Evolutionary conservation across 2,329 filamentous ascomycete genomes (phyloP), one percentile per base, ranked within the genome.

Genomic region (Botryotinia globosa): DNA sequence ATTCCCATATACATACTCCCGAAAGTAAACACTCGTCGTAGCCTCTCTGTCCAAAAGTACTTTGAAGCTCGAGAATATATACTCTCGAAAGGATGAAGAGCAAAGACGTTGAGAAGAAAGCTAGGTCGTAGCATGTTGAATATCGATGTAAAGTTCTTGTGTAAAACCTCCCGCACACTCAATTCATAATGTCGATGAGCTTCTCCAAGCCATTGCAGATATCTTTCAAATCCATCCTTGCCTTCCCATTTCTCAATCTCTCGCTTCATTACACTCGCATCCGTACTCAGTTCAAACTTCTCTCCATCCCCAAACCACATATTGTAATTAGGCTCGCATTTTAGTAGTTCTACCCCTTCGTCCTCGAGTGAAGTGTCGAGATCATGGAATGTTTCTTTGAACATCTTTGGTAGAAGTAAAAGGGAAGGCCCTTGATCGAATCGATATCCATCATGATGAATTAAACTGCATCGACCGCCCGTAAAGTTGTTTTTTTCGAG

Each of bases 1-100:
- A 94, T 94, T 0, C 92, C 92, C 89, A 94, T 91, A 78, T 94
- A 94, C 91, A 94, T 94, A 77, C 90, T 93, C 34, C 88, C 91
- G 81, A 94, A 94, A 0, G 91, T 93, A 76, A 94, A 94, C 0
- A 91, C 91, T 39, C 91, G 83, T 74, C 91, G 84, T 77, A 94
- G 79, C 73, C 91, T 84, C 78, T 93, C 91, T 0, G 89, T 90
- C 84, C 84, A 86, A 80, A 94, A 94, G 78, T 93, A 93, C 74
- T 85, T 86, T 39, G 87, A 84, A 4, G 90, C 89, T 42, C 92
- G 83, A 10, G 84, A 84, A 83, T 90, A 94, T 25, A 93, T 91
- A 77, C 86, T 90, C 80, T 93, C 89, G 74, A 93, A 90, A 0
- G 90, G 91, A 82, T 93, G 91, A 72, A 94, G 80, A 18, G 83